Evolutionary conservation across 345 rosid genomes (phyloP), one percentile per base, ranked within the genome.

Genomic region (Salix brachista): DNA sequence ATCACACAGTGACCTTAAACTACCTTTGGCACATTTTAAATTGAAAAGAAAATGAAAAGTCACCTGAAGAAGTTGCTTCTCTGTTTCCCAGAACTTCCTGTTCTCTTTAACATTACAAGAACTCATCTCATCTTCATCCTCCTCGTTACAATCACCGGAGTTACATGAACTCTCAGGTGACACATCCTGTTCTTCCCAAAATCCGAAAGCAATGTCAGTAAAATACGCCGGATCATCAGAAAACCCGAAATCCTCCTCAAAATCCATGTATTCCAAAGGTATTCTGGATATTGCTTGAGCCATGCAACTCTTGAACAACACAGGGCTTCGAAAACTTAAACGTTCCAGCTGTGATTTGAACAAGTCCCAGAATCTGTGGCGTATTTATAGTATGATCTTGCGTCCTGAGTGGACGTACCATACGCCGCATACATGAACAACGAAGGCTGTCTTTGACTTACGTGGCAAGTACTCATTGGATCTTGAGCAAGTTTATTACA

Each of bases 41-140:
- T 34, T 21, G 1, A 2, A 11, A n/a, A 4, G 0, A 7, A 16
- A 4, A 54, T 21, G 12, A 61, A 34, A 14, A 75, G 19, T 30
- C 81, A 95, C 99, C 96, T 89, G 92, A 11, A 95, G 89, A 75
- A 90, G 89, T 67, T 89, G 85, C 58, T 84, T 88, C 70, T 95
- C 97, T 8, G 87, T 75, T 9, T 89, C 90, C 99, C 97, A 95
- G 62, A 90, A 93, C n/a, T 39, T 80, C 71, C 23, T 91, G 61
- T 58, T 86, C 77, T 86, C 92, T 79, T 89, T 89, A 18, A 78
- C 78, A 75, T 74, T 68, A 71, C 77, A 65, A 6, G 75, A 16
- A 12, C 70, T 75, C 25, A 56, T 77, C 0, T 79, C 89, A 19
- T 77, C 88, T 2, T 83, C 86, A 34, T 62, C 74, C 1, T 71